Base-by-base conservation (phyloP, 768 basidiomycete species). In the Macrocybe gigantea region DNA sequence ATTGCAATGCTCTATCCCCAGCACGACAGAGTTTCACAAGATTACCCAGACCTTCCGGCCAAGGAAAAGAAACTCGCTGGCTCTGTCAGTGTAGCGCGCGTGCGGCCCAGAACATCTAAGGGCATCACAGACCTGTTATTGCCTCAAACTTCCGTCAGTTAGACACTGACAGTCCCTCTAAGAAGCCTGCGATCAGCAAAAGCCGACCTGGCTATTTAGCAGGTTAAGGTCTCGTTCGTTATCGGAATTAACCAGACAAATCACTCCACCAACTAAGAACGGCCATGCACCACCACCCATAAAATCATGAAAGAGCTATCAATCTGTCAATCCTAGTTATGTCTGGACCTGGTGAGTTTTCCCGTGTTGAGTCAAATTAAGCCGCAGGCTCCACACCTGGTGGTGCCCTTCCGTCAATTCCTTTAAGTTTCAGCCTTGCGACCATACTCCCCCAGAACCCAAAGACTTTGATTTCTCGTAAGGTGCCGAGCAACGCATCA, bases 161-260 rank as follows among this genome's bases (percentile, higher is more conserved):
- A n/a, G n/a, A n/a, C n/a, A n/a, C n/a, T n/a, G n/a, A n/a, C n/a
- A n/a, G n/a, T n/a, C n/a, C n/a, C n/a, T n/a, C n/a, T n/a, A n/a
- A n/a, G n/a, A n/a, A n/a, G n/a, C n/a, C n/a, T n/a, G n/a, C n/a
- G n/a, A n/a, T n/a, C n/a, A n/a, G n/a, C n/a, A n/a, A n/a, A n/a
- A 79, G 81, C 75, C 78, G 67, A 43, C 47, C 51, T 52, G 52
- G 52, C 52, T 53, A 53, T 53, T 54, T 54, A 54, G 53, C 53
- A 54, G 53, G 53, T 54, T 54, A 54, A 53, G 48, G 86, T 88
- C 85, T 88, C 84, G 79, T 86, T 88, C 81, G 80, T 87, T 87
- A 88, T 88, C 85, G 80, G 83, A 88, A 88, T 89, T 88, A 88
- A 88, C 85, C 87, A 88, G 88, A 89, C 87, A 88, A 88, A 88